A percentile compares a stretch with the other conserved stretches of the same genome.
Evolutionary conservation across 2,329 filamentous ascomycete species (phyloP).

Genomic region (Drechslerella stenobrocha): DNA sequence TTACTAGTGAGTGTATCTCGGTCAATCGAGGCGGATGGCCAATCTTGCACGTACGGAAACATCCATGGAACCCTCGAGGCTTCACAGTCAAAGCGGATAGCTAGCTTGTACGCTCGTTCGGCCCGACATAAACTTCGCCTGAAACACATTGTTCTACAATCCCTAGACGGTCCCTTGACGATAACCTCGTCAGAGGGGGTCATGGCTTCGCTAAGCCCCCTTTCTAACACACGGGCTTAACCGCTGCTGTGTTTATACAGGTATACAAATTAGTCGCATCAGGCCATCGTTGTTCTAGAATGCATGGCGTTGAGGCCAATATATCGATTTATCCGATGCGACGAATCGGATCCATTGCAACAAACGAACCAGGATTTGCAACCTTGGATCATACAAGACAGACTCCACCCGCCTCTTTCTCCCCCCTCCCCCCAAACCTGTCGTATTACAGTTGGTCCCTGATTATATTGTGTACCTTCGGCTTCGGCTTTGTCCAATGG

Average conservation of each 20-base stretch:
- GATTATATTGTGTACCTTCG: conserved; percentile 11
- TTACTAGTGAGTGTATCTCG: conserved; percentile 28
- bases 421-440: background rate
- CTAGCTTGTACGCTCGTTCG: conserved; percentile 27
- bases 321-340: conserved; percentile 46
- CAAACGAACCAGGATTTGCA: conserved; percentile 24
- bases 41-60: conserved; percentile 3
- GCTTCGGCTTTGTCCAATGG: conserved; percentile 14
- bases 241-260: background rate
- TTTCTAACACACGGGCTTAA: conserved; percentile 1
- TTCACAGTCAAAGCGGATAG: conserved; percentile 16
- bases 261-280: background rate
- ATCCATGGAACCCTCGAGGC: conserved; percentile 29
- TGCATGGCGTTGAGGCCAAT: conserved; percentile 24
- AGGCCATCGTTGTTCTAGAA: conserved; percentile 32
- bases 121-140: conserved; percentile 23
- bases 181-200: conserved; percentile 13
- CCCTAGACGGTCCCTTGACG: conserved; percentile 16
- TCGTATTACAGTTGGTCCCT: background rate
- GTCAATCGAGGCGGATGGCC: conserved; percentile 29
- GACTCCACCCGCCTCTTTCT: conserved; percentile 15
- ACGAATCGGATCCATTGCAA: conserved; percentile 49
- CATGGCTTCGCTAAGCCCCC: conserved; percentile 37
- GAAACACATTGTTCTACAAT: conserved; percentile 22
- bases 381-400: conserved; percentile 38